Evolutionary conservation across 345 rosid species (phyloP).

Genomic region (Isatis tinctoria): DNA sequence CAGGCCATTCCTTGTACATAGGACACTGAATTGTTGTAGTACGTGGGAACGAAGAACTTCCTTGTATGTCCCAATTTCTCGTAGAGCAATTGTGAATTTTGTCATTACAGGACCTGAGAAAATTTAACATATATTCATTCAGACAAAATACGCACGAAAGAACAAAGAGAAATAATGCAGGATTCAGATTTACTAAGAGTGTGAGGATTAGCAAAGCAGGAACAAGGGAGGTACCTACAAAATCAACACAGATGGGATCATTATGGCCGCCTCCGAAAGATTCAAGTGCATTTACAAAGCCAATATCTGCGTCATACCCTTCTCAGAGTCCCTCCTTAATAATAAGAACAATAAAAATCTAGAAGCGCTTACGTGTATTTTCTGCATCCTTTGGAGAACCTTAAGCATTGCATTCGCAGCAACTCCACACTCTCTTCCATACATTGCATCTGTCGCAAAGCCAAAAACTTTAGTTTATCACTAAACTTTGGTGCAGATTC

Average conservation of each 20-base stretch:
- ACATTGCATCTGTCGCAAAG: conserved; percentile 45
- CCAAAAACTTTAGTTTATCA: background rate
- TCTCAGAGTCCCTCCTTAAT: conserved; percentile 71
- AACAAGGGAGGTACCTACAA: conserved; percentile 46
- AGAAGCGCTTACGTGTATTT: conserved; percentile 51
- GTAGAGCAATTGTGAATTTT: too few relatives aligned
- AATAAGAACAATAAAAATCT: background rate
- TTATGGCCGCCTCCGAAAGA: conserved; percentile 65
- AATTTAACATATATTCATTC: too few relatives aligned
- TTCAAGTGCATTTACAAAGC: conserved; percentile 69
- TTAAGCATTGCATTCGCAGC: conserved; percentile 50
- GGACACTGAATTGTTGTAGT: too few relatives aligned
- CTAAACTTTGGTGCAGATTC: background rate
- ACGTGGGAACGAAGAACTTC: too few relatives aligned
- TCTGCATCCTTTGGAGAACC: conserved; percentile 60
- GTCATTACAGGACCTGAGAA: too few relatives aligned
- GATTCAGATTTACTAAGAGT: too few relatives aligned
- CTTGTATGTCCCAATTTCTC: too few relatives aligned
- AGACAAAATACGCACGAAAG: too few relatives aligned
- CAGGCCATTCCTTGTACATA: too few relatives aligned
- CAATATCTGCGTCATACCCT: conserved; percentile 56
- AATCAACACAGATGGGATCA: conserved; percentile 67
- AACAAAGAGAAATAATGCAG: too few relatives aligned
- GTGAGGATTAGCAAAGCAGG: too few relatives aligned
- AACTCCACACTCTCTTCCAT: conserved; percentile 62